Percentiles rank a stretch among this genome's conserved stretches.
Evolutionary conservation across 768 basidiomycete species (phyloP).

Genomic region (Phanerochaete sordida): DNA sequence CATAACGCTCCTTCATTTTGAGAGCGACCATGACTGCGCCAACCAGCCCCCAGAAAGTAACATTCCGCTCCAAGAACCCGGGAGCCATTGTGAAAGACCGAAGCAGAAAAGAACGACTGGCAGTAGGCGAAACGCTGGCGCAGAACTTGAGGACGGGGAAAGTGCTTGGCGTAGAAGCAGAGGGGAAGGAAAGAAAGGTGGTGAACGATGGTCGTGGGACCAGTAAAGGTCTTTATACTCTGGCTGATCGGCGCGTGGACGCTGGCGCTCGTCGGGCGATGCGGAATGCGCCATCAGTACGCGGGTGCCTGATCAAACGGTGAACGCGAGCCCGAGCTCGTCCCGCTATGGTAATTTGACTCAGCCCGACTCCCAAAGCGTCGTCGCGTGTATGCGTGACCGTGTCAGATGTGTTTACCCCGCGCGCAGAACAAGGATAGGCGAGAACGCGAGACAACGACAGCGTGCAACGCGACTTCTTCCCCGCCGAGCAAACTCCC

Average conservation of each 20-base stretch:
- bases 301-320: too few species aligned
- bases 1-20: constrained; percentile 44
- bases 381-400: neutral
- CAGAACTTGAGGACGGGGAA: neutral
- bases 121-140: neutral
- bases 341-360: neutral
- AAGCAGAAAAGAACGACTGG: neutral
- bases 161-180: neutral
- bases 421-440: too few species aligned
- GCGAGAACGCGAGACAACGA: too few species aligned
- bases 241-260: too few species aligned
- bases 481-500: too few species aligned
- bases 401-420: too few species aligned
- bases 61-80: constrained; percentile 3
- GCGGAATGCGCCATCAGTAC: neutral
- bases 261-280: neutral
- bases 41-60: constrained; percentile 41
- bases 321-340: too few species aligned
- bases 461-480: too few species aligned
- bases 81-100: constrained; percentile 6
- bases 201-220: neutral
- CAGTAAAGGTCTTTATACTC: neutral
- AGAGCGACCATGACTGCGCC: constrained; percentile 42
- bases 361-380: neutral
- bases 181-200: neutral